These are phyloP conservation scores for Vaccinium corymbosum DNA, from an alignment of 148 eudicot genomes.

Conservation along the genomic window DNA sequence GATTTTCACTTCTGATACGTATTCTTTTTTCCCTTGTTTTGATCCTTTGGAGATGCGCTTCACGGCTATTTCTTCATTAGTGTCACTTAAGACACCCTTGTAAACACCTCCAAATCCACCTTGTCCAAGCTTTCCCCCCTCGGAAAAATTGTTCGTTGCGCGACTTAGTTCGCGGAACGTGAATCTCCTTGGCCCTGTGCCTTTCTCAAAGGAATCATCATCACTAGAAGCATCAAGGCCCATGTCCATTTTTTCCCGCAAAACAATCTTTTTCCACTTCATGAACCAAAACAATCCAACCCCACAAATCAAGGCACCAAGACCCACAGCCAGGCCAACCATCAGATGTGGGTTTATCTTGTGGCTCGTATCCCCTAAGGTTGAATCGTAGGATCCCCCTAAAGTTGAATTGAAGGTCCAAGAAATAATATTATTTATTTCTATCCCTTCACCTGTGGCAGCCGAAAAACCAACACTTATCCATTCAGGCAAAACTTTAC, in stretches of 20 bases:
- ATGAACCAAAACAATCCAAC: not conserved
- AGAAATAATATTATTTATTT: not conserved
- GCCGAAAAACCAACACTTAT: conserved; percentile 1
- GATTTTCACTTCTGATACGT: not conserved
- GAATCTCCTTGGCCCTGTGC: not conserved
- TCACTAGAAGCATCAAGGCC: not conserved
- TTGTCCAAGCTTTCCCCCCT: conserved; percentile 11
- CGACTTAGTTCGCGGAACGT: not conserved
- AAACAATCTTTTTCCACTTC: not conserved
- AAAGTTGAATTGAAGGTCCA: not conserved
- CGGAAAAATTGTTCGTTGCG: not conserved
- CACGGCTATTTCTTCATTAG: not conserved
- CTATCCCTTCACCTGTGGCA: not conserved
- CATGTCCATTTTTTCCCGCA: not conserved
- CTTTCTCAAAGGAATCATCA: not conserved
- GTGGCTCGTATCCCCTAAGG: not conserved
- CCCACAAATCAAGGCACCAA: not conserved
- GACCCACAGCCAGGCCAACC: not conserved
- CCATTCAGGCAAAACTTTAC: not conserved
- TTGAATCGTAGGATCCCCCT: not conserved
- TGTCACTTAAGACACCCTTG: not conserved
- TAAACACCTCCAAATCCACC: conserved; percentile 3
- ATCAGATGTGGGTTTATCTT: not conserved
- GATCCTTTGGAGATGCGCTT: not conserved
- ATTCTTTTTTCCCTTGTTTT: not conserved